A percentile compares a stretch with the other conserved stretches of the same genome.
Conservation (phyloP, 768 basidiomycete genomes). For the Rickenella mellea region DNA sequence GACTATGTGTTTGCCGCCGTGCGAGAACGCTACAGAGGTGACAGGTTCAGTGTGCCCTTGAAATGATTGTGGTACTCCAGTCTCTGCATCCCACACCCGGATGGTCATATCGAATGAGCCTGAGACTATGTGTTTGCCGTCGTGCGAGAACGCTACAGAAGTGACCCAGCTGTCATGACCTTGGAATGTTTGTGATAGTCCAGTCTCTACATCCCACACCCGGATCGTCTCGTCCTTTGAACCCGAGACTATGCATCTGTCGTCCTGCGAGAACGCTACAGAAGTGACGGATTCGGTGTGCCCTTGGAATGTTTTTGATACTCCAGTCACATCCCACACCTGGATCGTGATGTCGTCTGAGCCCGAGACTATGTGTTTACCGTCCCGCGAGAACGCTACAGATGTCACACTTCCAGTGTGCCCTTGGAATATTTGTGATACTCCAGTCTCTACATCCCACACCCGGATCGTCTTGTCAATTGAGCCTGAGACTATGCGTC, state of each 20-base stretch:
- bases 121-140: constrained; percentile 25
- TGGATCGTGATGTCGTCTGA: constrained; percentile 84
- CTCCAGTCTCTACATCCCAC: constrained; percentile 69
- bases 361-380: constrained; percentile 79
- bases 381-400: constrained; percentile 88
- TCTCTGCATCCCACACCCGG: constrained; percentile 31
- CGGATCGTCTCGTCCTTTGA: constrained; percentile 18
- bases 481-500: constrained; percentile 48
- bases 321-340: constrained; percentile 62
- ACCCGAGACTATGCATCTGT: constrained; percentile 16
- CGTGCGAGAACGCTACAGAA: constrained; percentile 12
- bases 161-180: constrained; percentile 9
- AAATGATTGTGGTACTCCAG: constrained; percentile 22
- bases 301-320: constrained; percentile 7
- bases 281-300: constrained; percentile 9
- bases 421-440: constrained; percentile 63
- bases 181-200: constrained; percentile 5
- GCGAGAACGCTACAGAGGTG: constrained; percentile 4
- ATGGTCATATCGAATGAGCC: constrained; percentile 36
- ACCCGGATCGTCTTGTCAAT: constrained; percentile 60
- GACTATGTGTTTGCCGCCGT: constrained; percentile 6
- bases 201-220: constrained; percentile 12
- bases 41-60: not conserved
- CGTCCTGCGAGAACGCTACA: constrained; percentile 21
- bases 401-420: constrained; percentile 83